Conservation (phyloP, 306 rosid species). For the Trifolium fragiferum region DNA sequence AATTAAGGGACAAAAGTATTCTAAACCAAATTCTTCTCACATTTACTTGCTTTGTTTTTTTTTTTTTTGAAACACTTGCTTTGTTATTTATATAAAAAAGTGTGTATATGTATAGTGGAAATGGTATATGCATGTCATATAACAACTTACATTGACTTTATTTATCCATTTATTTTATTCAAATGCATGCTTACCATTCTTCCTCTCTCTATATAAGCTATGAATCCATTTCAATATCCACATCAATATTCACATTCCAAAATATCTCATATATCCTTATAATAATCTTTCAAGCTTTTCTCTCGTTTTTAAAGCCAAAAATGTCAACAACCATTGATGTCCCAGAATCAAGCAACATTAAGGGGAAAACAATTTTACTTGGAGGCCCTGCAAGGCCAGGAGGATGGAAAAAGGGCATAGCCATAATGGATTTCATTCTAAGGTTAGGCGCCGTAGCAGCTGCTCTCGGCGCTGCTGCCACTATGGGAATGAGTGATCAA, state of each 20-base stretch:
- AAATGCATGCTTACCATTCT: slow-evolving; percentile 1
- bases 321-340: slow-evolving; percentile 72
- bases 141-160: slow-evolving; percentile 50
- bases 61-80: no score
- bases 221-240: slow-evolving; percentile 40
- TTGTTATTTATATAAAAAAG: slow-evolving; percentile 8
- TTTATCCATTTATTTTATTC: background rate
- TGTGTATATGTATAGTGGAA: slow-evolving; percentile 21
- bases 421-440: slow-evolving; percentile 67
- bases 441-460: slow-evolving; percentile 74
- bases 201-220: slow-evolving; percentile 49
- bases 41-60: slow-evolving; percentile 20
- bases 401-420: slow-evolving; percentile 68
- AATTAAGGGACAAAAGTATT: background rate
- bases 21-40: background rate
- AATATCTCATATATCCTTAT: slow-evolving; percentile 10
- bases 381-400: slow-evolving; percentile 35
- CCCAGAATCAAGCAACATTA: slow-evolving; percentile 54
- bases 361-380: slow-evolving; percentile 48
- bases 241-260: slow-evolving; percentile 24
- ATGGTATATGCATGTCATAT: slow-evolving; percentile 21
- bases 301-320: slow-evolving; percentile 18
- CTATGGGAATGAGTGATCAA: slow-evolving; percentile 80
- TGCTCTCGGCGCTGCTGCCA: slow-evolving; percentile 68
- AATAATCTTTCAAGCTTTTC: slow-evolving; percentile 32